Percentiles rank a stretch among this genome's conserved stretches.
Conservation (phyloP, 2,329 filamentous ascomycete genomes). For the Fusarium annulatum region DNA sequence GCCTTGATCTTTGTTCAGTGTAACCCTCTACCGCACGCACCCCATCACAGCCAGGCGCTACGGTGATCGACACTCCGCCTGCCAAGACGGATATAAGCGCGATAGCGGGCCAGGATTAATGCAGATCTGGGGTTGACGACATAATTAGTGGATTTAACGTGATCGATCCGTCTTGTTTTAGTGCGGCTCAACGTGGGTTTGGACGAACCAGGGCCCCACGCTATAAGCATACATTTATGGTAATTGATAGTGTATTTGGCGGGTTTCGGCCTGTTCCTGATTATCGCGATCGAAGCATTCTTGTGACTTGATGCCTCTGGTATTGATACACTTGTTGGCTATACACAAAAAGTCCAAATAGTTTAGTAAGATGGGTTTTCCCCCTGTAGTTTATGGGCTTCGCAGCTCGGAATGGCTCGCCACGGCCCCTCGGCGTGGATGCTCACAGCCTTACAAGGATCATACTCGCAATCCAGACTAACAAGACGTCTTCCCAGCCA, state of each 20-base stretch:
- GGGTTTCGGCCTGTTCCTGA: constrained; percentile 7
- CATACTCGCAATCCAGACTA: constrained; percentile 34
- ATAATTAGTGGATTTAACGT: constrained; percentile 35
- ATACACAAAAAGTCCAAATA: fast-evolving
- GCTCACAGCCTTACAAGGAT: constrained; percentile 3
- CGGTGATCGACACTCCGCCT: constrained; percentile 24
- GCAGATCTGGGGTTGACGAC: constrained; percentile 38
- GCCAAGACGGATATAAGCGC: constrained; percentile 30
- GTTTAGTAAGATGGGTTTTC: fast-evolving
- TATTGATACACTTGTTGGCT: not conserved
- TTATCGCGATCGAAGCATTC: not conserved
- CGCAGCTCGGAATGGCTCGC: not conserved
- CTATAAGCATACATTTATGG: constrained; percentile 34
- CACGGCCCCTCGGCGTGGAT: not conserved
- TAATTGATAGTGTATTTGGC: constrained; percentile 21
- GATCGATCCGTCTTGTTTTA: constrained; percentile 32
- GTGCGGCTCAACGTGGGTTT: constrained; percentile 10
- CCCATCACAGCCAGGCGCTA: not conserved
- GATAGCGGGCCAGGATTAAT: not conserved
- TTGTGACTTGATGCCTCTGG: fast-evolving
- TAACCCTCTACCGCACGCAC: not conserved
- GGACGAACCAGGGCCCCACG: constrained; percentile 22
- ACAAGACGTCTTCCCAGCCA: constrained; percentile 22
- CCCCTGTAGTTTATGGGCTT: not conserved
- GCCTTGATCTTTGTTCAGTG: not conserved